A percentile compares a stretch with the other conserved stretches of the same genome.
phyloP scores from a whole-genome alignment of 2,329 filamentous ascomycete species.

The Mycocentrospora acerina region DNA sequence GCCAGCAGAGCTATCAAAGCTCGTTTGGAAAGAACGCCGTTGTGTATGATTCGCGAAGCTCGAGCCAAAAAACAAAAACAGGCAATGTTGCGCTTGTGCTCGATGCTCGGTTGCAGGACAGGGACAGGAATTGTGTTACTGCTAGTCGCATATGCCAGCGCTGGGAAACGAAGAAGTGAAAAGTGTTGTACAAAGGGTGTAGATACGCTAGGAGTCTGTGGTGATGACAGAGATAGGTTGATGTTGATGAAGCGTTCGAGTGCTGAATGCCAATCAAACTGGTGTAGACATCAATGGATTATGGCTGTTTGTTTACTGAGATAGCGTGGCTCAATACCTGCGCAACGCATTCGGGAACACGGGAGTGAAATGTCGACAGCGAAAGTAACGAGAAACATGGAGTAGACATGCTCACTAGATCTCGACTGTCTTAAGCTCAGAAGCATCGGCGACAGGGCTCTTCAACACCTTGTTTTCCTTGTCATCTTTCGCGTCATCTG shows the following conservation, averaged over 20 bases:
- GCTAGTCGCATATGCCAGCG: neutral
- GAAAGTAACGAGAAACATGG: neutral
- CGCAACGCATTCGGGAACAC: neutral
- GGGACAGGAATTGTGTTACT: neutral
- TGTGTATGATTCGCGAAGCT: slow-evolving; percentile 6
- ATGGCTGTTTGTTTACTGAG: neutral
- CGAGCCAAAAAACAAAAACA: slow-evolving; percentile 16
- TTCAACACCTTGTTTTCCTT: slow-evolving; percentile 30
- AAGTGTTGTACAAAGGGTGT: slow-evolving; percentile 13
- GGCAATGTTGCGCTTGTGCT: slow-evolving; percentile 18
- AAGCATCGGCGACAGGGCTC: slow-evolving; percentile 29
- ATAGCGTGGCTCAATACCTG: slow-evolving; percentile 9
- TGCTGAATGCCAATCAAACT: slow-evolving; percentile 1
- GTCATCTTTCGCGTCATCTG: slow-evolving; percentile 30
- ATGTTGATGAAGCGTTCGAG: slow-evolving; percentile 6
- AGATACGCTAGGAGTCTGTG: neutral
- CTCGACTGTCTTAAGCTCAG: slow-evolving; percentile 53
- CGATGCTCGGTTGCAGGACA: slow-evolving; percentile 2
- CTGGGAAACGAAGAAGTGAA: slow-evolving; percentile 1
- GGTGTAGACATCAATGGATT: too few species aligned
- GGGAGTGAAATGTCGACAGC: slow-evolving; percentile 4
- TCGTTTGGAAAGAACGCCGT: slow-evolving; percentile 5
- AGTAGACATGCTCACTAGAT: slow-evolving; percentile 35
- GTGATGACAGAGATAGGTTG: slow-evolving; percentile 2
- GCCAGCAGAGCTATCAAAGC: slow-evolving; percentile 22